Percentiles rank a stretch among this genome's conserved stretches.
phyloP scores from a whole-genome alignment of 208 protist species.

The Endotrypanum monterogeii region DNA sequence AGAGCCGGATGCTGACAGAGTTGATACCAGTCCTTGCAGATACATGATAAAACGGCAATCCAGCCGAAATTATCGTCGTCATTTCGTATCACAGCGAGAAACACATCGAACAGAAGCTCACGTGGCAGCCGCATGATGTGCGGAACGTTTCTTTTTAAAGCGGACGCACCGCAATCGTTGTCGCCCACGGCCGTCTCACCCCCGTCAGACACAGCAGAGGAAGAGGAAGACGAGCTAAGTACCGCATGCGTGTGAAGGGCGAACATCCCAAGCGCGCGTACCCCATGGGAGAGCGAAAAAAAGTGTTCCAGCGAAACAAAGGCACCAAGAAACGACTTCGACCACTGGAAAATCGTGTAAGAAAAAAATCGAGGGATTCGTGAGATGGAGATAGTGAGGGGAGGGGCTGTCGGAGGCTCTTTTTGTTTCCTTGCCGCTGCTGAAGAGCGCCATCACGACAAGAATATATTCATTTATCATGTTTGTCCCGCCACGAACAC shows the following conservation, averaged over 20 bases:
- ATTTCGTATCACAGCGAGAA: constrained; percentile 63
- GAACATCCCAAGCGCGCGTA: constrained; percentile 19
- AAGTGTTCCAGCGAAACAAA: background rate
- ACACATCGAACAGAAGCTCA: constrained; percentile 66
- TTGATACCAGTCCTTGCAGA: constrained; percentile 59
- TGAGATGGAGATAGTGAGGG: constrained; percentile 5
- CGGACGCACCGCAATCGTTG: background rate
- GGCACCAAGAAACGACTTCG: no score
- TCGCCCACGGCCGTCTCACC: constrained; percentile 4
- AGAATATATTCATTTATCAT: no score
- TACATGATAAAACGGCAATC: constrained; percentile 59
- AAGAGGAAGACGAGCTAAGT: constrained; percentile 32
- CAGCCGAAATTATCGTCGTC: constrained; percentile 47
- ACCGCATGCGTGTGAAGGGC: constrained; percentile 30
- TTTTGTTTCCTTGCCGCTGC: background rate
- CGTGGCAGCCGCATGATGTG: constrained; percentile 51
- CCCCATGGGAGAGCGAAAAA: background rate
- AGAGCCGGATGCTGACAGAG: constrained; percentile 62
- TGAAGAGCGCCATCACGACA: background rate
- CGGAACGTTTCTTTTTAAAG: background rate
- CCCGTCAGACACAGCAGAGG: constrained; percentile 18
- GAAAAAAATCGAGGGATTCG: constrained; percentile 6
- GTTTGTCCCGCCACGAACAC: no score
- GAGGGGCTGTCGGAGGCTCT: no score
- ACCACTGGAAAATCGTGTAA: background rate